These are phyloP conservation scores for Gossypium herbaceum DNA, from an alignment of 345 rosid genomes.

Conservation along the genomic window DNA sequence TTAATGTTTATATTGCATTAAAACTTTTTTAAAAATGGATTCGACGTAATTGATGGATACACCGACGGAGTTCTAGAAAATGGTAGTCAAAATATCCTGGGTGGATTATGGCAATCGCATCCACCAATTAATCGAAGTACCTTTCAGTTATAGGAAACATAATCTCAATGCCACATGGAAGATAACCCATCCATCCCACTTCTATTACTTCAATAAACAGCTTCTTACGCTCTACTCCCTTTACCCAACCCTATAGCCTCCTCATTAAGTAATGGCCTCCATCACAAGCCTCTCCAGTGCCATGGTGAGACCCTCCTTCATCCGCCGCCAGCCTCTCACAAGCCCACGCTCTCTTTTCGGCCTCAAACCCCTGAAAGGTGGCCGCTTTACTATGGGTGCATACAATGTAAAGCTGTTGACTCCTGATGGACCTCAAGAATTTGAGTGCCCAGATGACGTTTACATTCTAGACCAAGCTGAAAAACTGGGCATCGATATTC, in stretches of 20 bases:
- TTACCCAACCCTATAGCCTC: no score
- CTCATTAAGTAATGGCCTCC: slow-evolving; percentile 33
- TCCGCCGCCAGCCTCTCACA: slow-evolving; percentile 39
- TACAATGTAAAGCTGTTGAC: slow-evolving; percentile 78
- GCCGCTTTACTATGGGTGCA: slow-evolving; percentile 50
- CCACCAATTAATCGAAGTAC: not conserved
- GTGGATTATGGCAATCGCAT: slow-evolving; percentile 26
- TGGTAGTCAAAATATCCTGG: no score
- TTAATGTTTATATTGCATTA: no score
- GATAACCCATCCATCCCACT: slow-evolving; percentile 18
- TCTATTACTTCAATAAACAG: no score
- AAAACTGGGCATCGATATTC: slow-evolving; percentile 67
- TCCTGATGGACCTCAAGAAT: slow-evolving; percentile 50
- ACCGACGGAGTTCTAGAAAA: no score
- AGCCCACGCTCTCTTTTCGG: slow-evolving; percentile 58
- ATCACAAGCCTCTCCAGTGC: slow-evolving; percentile 58
- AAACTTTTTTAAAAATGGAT: no score
- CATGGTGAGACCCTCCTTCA: slow-evolving; percentile 57
- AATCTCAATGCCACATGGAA: slow-evolving; percentile 54
- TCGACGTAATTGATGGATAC: no score
- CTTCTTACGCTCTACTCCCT: no score
- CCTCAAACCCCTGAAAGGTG: slow-evolving; percentile 44
- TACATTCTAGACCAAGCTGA: slow-evolving; percentile 75
- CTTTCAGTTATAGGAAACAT: no score
- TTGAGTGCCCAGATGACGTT: slow-evolving; percentile 50